A percentile compares a stretch with the other conserved stretches of the same genome.
phyloP scores from a whole-genome alignment of 495 filamentous ascomycete genomes.

The Cudoniella acicularis region DNA sequence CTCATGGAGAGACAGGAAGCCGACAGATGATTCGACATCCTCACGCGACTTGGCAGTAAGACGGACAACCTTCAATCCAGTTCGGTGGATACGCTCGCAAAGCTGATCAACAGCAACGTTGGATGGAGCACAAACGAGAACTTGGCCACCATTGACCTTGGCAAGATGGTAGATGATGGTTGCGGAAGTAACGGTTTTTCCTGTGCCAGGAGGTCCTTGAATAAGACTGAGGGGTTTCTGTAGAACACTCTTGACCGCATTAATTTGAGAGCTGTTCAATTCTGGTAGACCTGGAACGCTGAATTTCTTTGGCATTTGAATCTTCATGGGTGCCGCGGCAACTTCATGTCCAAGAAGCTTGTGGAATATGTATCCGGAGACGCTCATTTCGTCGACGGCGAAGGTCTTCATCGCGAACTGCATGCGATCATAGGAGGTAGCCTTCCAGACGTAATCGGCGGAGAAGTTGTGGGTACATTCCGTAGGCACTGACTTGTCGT shows the following conservation, averaged over 20 bases:
- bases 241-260: constrained; percentile 92
- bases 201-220: constrained; percentile 94
- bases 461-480: constrained; percentile 98
- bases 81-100: constrained; percentile 94
- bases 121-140: constrained; percentile 94
- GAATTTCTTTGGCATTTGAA: constrained; percentile 92
- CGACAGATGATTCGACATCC: constrained; percentile 95
- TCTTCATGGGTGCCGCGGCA: constrained; percentile 93
- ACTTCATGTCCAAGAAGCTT: constrained; percentile 95
- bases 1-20: constrained; percentile 91
- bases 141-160: constrained; percentile 92
- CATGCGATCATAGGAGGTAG: constrained; percentile 98
- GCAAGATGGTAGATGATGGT: constrained; percentile 98
- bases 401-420: constrained; percentile 99
- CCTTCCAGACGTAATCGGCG: constrained; percentile 99
- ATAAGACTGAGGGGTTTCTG: constrained; percentile 92
- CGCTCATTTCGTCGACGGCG: constrained; percentile 95
- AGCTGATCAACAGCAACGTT: constrained; percentile 99
- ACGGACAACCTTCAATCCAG: constrained; percentile 94
- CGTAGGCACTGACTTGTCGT: constrained; percentile 91
- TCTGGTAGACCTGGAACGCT: constrained; percentile 94
- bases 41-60: constrained; percentile 97
- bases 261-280: constrained; percentile 93
- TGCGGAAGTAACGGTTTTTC: constrained; percentile 98
- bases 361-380: constrained; percentile 98